phyloP scores from a whole-genome alignment of 169 alveolate genomes.

The Babesia sp. region DNA sequence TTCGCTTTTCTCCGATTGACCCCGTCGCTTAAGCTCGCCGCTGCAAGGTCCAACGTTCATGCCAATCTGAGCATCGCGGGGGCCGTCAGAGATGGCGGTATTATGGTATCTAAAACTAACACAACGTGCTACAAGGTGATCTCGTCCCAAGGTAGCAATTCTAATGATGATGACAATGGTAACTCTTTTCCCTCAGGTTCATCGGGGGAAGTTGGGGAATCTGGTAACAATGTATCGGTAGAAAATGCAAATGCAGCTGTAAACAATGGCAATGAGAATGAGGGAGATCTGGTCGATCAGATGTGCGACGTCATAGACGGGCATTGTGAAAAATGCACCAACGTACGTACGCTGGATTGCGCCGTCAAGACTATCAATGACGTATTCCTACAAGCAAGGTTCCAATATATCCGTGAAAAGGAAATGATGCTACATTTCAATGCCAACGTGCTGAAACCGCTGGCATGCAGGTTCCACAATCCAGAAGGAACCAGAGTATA shows the following conservation, averaged over 20 bases:
- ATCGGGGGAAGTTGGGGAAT: not conserved
- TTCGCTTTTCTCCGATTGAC: slow-evolving; percentile 40
- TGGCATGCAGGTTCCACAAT: slow-evolving; percentile 54
- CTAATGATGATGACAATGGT: not conserved
- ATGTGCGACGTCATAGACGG: slow-evolving; percentile 12
- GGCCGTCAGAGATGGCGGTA: not conserved
- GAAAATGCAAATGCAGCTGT: not conserved
- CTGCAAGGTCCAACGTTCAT: not conserved
- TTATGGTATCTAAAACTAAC: not conserved
- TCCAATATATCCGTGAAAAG: slow-evolving; percentile 76
- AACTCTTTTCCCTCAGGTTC: not conserved
- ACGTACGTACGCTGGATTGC: slow-evolving; percentile 37
- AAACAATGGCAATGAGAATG: not conserved
- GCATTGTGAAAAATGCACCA: slow-evolving; percentile 5
- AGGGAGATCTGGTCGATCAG: slow-evolving; percentile 6
- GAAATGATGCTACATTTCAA: slow-evolving; percentile 76
- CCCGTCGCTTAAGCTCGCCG: not conserved
- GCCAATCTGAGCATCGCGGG: not conserved
- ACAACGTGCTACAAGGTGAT: no score
- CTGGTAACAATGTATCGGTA: not conserved
- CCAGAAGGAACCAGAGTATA: slow-evolving; percentile 49
- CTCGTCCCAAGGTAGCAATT: not conserved
- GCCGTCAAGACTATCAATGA: slow-evolving; percentile 55
- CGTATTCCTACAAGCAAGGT: slow-evolving; percentile 39
- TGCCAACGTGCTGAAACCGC: slow-evolving; percentile 73